Evolutionary conservation across 371 early-diverging fungal genomes (phyloP), one percentile per base, ranked within the genome.

Genomic region (Nematocida sp.): DNA sequence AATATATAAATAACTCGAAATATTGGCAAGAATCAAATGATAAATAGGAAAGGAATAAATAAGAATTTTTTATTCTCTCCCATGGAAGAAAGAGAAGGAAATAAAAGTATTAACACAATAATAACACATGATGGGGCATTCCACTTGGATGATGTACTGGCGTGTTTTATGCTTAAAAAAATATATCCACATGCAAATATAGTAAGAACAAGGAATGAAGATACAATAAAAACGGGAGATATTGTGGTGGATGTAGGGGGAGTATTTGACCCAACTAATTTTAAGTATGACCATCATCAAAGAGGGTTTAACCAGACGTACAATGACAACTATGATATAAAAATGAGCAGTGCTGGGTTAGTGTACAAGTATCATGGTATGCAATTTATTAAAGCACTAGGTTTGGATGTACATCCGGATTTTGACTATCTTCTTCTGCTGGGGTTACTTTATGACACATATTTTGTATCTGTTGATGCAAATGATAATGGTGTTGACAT

Each of bases 181-280:
- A 74, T 86, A 23, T 83, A 84, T 74, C 82, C 72, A 44, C 13
- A 85, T 54, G 66, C 69, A 72, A 57, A 42, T 39, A 86, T 95
- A 40, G 88, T 93, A 46, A 91, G 96, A 67, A 92, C 94, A 39
- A 92, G 96, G 83, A 96, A 96, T 83, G 87, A 91, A 1, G 89
- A 87, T 7, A 89, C 91, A 45, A 88, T 95, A 60, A 90, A 88
- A 13, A 89, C 89, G 25, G 94, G 92, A 73, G 93, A 93, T 82
- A 90, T 94, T 72, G 93, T 97, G 25, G 94, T 95, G 15, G 98
- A 97, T 85, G 98, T 97, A 4, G 98, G 98, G 57, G 94, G 93
- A 61, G 92, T 91, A 25, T 96, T 94, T 87, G 92, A 92, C 87
- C 93, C 92, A 57, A 87, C 86, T 44, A 87, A 84, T 40, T 87